Conservation (phyloP, 495 filamentous ascomycete genomes). For the Penicillium tannophilum region DNA sequence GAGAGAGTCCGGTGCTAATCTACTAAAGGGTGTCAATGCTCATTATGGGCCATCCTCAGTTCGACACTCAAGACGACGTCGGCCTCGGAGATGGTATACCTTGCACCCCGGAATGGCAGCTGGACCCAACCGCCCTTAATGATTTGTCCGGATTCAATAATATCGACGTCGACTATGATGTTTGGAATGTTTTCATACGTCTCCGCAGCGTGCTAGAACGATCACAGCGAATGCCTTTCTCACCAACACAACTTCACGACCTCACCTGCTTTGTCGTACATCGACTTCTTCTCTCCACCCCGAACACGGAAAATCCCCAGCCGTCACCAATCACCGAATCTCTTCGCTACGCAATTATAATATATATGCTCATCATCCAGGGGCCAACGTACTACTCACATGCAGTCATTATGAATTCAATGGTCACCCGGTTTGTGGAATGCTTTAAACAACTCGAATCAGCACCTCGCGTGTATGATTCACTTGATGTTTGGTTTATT, state of each 20-base stretch:
- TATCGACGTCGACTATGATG: conserved; percentile 31
- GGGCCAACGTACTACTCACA: conserved; percentile 56
- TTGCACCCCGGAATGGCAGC: conserved; percentile 47
- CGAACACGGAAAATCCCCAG: conserved; percentile 4
- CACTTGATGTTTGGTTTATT: conserved; percentile 42
- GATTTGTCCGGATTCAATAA: conserved; percentile 16
- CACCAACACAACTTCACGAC: conserved; percentile 48
- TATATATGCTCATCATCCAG: conserved; percentile 54
- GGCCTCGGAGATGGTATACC: conserved; percentile 50
- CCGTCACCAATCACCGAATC: conserved; percentile 39
- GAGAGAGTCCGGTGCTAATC: conserved; percentile 12
- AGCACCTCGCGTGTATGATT: conserved; percentile 11
- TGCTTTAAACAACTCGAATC: conserved; percentile 28
- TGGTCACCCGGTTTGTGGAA: conserved; percentile 31
- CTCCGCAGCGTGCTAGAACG: conserved; percentile 43
- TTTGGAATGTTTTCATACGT: conserved; percentile 42
- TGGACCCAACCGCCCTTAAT: conserved; percentile 17
- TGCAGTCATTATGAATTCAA: conserved; percentile 35
- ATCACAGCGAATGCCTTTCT: conserved; percentile 24
- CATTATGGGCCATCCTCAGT: conserved; percentile 50
- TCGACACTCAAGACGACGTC: conserved; percentile 48
- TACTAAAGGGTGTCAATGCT: conserved; percentile 52
- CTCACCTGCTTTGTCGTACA: conserved; percentile 53
- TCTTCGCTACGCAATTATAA: conserved; percentile 44
- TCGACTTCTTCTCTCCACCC: conserved; percentile 39